Percentiles rank a stretch among this genome's conserved stretches.
These are phyloP conservation scores for Boletus insuetus DNA, from an alignment of 768 basidiomycete species.

Conservation along the genomic window DNA sequence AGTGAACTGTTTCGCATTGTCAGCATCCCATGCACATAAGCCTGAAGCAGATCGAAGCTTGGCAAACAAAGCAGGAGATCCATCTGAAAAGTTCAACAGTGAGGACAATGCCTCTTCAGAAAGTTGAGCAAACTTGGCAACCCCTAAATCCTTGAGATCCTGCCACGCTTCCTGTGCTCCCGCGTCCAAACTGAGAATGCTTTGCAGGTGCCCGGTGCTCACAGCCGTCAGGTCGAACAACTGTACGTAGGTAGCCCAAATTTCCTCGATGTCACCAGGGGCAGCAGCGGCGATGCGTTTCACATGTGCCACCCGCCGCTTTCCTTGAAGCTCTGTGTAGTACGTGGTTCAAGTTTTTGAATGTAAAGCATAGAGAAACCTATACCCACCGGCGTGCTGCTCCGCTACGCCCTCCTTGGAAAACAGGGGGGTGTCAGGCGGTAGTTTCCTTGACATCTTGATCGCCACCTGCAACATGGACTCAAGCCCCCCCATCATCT, in stretches of 20 bases:
- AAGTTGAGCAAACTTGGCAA: not conserved
- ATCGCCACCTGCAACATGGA: too few species aligned
- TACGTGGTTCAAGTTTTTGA: too few species aligned
- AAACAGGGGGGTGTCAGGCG: too few species aligned
- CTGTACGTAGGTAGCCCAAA: constrained; percentile 4
- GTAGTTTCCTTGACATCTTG: too few species aligned
- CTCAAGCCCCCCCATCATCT: too few species aligned
- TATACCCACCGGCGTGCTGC: too few species aligned
- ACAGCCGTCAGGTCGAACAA: not conserved
- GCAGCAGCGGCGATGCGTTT: not conserved
- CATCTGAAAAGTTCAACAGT: not conserved
- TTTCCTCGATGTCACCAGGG: constrained; percentile 3
- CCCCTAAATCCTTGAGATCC: not conserved
- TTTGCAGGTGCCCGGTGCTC: not conserved
- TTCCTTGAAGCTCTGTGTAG: not conserved
- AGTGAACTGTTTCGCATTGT: not conserved
- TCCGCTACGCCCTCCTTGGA: too few species aligned
- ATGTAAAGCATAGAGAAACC: too few species aligned
- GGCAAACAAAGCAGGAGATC: not conserved
- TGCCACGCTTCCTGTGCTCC: not conserved
- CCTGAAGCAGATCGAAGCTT: not conserved
- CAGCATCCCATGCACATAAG: not conserved
- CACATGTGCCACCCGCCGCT: not conserved
- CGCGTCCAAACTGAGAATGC: not conserved
- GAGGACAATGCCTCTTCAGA: not conserved